A percentile compares a stretch with the other conserved stretches of the same genome.
Conservation (phyloP, 2,329 filamentous ascomycete species). For the Teratosphaeria epicoccoides region DNA sequence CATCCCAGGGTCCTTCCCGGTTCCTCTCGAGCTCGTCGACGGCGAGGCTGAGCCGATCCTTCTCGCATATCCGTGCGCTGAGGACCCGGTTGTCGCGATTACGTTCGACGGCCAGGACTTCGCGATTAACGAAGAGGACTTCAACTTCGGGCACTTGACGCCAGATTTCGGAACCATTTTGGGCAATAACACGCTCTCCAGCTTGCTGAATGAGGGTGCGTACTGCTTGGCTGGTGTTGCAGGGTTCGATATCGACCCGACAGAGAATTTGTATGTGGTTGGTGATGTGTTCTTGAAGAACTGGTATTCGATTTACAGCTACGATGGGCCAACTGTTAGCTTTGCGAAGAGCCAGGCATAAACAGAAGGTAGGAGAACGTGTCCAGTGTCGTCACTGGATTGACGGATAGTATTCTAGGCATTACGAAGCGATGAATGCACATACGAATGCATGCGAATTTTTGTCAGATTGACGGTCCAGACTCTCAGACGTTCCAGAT, state of each 20-base stretch:
- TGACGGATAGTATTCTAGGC: not conserved
- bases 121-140: slow-evolving; percentile 15
- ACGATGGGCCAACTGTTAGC: slow-evolving; percentile 11
- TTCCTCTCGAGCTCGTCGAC: slow-evolving; percentile 17
- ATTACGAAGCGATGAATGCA: not conserved
- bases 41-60: not conserved
- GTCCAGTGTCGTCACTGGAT: not conserved
- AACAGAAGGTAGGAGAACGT: not conserved
- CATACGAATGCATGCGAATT: not conserved
- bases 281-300: slow-evolving; percentile 18
- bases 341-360: slow-evolving; percentile 12
- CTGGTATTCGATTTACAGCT: slow-evolving; percentile 16
- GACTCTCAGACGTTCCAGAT: no score
- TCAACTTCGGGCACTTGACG: slow-evolving; percentile 9
- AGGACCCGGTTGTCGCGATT: slow-evolving; percentile 18
- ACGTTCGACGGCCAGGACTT: slow-evolving; percentile 20
- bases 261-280: slow-evolving; percentile 13
- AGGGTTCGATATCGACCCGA: slow-evolving; percentile 12
- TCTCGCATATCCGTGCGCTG: slow-evolving; percentile 24
- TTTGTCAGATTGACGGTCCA: no score
- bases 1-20: slow-evolving; percentile 23
- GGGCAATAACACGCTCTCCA: slow-evolving; percentile 6
- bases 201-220: not conserved
- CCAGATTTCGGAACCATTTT: slow-evolving; percentile 9
- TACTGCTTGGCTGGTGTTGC: slow-evolving; percentile 13